Percentiles rank a stretch among this genome's conserved stretches.
These are phyloP conservation scores for Rosa multiflora DNA, from an alignment of 306 rosid genomes.

Conservation along the genomic window DNA sequence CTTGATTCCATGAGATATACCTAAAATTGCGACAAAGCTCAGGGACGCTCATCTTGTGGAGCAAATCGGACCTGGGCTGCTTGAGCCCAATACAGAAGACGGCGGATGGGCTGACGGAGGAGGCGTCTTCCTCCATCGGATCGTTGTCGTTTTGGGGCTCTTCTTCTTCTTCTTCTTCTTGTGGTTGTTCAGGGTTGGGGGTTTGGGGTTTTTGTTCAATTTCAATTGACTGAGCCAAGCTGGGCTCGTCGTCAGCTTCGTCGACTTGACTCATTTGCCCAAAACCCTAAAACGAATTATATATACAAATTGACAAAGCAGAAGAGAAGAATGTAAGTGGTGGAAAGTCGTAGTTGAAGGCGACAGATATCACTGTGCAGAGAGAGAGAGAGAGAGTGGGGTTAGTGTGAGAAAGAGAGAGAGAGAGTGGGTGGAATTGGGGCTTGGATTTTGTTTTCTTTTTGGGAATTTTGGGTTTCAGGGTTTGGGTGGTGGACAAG, in stretches of 20 bases:
- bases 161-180: constrained; percentile 10
- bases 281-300: constrained; percentile 47
- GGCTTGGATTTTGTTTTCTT: constrained; percentile 27
- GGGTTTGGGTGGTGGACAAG: constrained; percentile 28
- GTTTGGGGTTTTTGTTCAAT: constrained; percentile 36
- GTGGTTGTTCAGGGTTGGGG: background rate
- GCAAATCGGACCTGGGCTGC: constrained; percentile 75
- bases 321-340: constrained; percentile 48
- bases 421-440: constrained; percentile 18
- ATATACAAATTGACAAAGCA: constrained; percentile 32
- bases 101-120: constrained; percentile 49
- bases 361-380: constrained; percentile 82
- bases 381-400: constrained; percentile 45
- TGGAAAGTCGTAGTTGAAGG: constrained; percentile 95
- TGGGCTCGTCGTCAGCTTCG: constrained; percentile 58
- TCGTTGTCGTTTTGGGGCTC: constrained; percentile 31
- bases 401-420: constrained; percentile 30
- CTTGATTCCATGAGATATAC: constrained; percentile 29
- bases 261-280: constrained; percentile 63
- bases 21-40: constrained; percentile 95
- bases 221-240: constrained; percentile 46
- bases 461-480: constrained; percentile 10
- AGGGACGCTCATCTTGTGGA: constrained; percentile 82
- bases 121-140: constrained; percentile 68
- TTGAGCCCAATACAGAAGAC: constrained; percentile 73